phyloP scores from a whole-genome alignment of 768 basidiomycete genomes.

The Tylopilus plumbeoviolaceoides region DNA sequence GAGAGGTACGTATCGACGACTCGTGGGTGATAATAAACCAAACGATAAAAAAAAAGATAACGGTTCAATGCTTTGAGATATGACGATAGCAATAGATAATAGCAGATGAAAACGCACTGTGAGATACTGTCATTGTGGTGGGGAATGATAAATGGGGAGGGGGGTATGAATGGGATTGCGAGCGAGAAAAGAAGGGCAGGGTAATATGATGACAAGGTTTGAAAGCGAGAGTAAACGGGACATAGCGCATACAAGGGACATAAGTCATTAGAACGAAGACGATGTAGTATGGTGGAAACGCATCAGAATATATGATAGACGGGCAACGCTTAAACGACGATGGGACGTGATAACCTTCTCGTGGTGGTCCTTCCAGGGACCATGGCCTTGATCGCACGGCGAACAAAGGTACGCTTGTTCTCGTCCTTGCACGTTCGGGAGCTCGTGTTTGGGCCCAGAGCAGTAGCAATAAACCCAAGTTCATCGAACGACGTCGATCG shows the following conservation, averaged over 20 bases:
- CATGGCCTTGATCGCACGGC: constrained; percentile 73
- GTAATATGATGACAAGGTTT: constrained; percentile 26
- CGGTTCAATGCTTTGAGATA: constrained; percentile 14
- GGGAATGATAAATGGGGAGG: constrained; percentile 7
- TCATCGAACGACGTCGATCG: constrained; percentile 59
- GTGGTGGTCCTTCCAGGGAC: constrained; percentile 60
- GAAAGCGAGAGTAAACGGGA: constrained; percentile 6
- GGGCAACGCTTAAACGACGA: constrained; percentile 17
- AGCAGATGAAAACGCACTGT: constrained; percentile 28
- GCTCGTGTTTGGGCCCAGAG: constrained; percentile 21
- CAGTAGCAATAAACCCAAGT: constrained; percentile 49
- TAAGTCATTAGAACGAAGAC: constrained; percentile 20
- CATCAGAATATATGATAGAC: neutral
- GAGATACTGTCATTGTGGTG: constrained; percentile 15
- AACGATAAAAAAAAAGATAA: neutral
- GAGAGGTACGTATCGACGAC: neutral
- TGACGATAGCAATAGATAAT: constrained; percentile 35
- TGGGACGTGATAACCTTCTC: constrained; percentile 44
- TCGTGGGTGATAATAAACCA: too few relatives aligned
- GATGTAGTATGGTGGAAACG: neutral
- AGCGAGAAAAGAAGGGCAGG: constrained; percentile 1
- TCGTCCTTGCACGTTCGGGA: constrained; percentile 41
- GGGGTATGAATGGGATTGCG: neutral
- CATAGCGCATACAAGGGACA: constrained; percentile 18
- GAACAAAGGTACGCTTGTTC: constrained; percentile 48